Conservation (phyloP, 2,329 filamentous ascomycete species). For the Alternaria triticimaculans region DNA sequence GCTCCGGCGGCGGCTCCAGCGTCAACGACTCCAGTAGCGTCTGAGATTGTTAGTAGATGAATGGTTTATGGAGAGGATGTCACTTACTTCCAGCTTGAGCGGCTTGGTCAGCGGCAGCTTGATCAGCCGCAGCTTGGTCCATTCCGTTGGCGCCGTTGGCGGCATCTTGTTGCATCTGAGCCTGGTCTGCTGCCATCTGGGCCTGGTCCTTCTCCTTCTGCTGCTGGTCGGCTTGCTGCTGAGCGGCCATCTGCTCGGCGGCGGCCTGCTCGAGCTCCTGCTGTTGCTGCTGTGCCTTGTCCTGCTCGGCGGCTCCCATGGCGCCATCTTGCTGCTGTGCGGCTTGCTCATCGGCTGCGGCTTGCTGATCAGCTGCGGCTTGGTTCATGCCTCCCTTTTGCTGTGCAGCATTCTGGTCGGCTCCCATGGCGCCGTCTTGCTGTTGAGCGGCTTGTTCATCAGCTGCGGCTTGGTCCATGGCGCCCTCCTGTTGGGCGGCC, state of each 20-base stretch:
- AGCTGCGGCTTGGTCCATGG: constrained; percentile 3
- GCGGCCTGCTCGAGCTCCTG: constrained; percentile 10
- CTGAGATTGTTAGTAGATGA: constrained; percentile 6
- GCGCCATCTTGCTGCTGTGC: constrained; percentile 1
- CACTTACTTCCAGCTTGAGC: constrained; percentile 21
- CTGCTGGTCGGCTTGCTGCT: constrained; percentile 5
- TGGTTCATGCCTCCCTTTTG: neutral
- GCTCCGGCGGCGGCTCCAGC: constrained; percentile 1
- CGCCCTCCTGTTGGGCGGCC: constrained; percentile 1
- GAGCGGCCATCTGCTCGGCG: constrained; percentile 7
- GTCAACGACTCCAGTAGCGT: constrained; percentile 11
- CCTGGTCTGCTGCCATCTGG: constrained; percentile 4
- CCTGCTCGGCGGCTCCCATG: neutral
- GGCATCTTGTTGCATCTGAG: constrained; percentile 9
- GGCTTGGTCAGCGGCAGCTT: constrained; percentile 3
- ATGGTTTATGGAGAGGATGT: neutral
- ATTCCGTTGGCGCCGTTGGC: neutral
- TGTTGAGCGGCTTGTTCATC: constrained; percentile 6
- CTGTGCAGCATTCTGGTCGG: neutral
- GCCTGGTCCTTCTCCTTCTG: constrained; percentile 7
- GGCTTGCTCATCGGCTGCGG: neutral
- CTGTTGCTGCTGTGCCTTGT: constrained; percentile 1
- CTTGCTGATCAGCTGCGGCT: constrained; percentile 5
- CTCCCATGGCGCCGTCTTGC: neutral
- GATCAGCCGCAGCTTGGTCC: neutral